Evolutionary conservation across 139 green algal genomes (phyloP).

Genomic region (Mychonastes homosphaera): DNA sequence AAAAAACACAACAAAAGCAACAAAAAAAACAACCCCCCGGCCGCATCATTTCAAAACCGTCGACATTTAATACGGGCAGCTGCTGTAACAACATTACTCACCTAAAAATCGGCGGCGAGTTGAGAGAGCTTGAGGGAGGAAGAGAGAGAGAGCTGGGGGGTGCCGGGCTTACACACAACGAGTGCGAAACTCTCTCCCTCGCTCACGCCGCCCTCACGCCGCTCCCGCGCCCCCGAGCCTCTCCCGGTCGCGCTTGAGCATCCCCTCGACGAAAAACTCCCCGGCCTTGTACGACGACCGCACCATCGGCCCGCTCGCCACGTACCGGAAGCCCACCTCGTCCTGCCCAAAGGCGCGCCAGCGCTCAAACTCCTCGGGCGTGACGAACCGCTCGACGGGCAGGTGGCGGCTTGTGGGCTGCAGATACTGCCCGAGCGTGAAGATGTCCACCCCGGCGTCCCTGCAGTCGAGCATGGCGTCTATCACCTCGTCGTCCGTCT

Average conservation of each 20-base stretch:
- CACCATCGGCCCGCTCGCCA: slow-evolving; percentile 88
- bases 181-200: no score
- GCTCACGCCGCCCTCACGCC: no score
- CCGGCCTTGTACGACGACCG: slow-evolving; percentile 88
- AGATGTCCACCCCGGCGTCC: slow-evolving; percentile 73
- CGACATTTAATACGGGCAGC: no score
- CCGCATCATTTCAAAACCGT: no score
- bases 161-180: no score
- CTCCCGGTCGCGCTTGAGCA: slow-evolving; percentile 31
- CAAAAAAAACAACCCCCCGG: no score
- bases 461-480: slow-evolving; percentile 74
- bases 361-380: slow-evolving; percentile 87
- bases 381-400: slow-evolving; percentile 75
- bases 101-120: no score
- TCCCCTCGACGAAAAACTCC: slow-evolving; percentile 72
- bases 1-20: no score
- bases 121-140: no score
- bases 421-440: slow-evolving; percentile 98
- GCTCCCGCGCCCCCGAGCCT: no score
- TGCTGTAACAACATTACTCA: no score
- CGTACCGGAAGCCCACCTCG: slow-evolving; percentile 86
- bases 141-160: no score
- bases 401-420: slow-evolving; percentile 88
- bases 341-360: slow-evolving; percentile 78
- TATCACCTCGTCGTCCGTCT: slow-evolving; percentile 70